Percentiles rank a stretch among this genome's conserved stretches.
Evolutionary conservation across 306 rosid genomes (phyloP).

Genomic region (Comarum palustre): DNA sequence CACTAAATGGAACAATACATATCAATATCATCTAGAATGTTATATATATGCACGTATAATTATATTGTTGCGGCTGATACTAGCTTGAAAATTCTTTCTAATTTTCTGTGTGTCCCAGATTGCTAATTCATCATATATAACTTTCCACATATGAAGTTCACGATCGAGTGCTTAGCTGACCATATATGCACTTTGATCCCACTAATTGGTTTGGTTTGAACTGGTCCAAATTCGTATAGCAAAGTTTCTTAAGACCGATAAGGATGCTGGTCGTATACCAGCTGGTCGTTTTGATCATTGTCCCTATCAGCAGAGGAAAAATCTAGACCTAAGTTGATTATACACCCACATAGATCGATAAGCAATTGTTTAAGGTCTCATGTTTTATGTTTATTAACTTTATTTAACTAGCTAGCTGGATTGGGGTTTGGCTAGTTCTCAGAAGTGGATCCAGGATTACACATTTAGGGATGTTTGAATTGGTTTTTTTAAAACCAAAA

Average conservation of each 20-base stretch:
- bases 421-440: no score
- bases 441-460: no score
- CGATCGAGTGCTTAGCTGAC: background rate
- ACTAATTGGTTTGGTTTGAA: background rate
- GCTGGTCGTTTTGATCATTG: background rate
- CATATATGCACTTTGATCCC: background rate
- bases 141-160: background rate
- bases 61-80: background rate
- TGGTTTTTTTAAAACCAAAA: no score
- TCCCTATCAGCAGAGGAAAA: constrained; percentile 1
- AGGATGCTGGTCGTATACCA: background rate
- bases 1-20: background rate
- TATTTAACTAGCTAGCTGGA: no score
- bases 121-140: background rate
- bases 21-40: background rate
- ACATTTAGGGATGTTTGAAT: no score
- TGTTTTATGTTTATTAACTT: background rate
- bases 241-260: background rate
- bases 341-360: no score
- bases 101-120: background rate
- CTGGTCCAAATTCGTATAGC: background rate
- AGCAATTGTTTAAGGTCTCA: background rate
- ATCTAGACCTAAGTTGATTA: background rate
- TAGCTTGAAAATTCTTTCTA: background rate
- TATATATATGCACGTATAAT: background rate